Evolutionary conservation across 2,329 filamentous ascomycete species (phyloP), one percentile per base, ranked within the genome.

Genomic region (Diatrype stigma): DNA sequence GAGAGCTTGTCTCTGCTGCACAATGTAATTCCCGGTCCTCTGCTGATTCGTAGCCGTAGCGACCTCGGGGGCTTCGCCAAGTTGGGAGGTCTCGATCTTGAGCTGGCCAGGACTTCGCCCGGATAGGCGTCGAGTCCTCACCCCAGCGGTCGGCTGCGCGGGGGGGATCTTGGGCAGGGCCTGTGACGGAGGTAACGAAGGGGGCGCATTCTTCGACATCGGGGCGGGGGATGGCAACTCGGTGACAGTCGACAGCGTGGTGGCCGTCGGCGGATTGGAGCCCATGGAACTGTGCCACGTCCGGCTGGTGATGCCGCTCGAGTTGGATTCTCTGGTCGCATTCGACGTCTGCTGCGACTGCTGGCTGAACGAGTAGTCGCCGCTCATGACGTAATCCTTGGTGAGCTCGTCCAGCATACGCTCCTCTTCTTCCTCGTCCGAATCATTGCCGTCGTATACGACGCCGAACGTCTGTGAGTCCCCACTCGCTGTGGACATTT

Each of bases 391-490:
- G 67, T 91, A 93, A 48, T 88, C 90, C 56, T 82, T 84, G 0
- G 89, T 91, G 80, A 97, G 90, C 66, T 96, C 90, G 55, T 96
- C 93, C 46, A 96, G 70, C 48, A 91, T 79, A 32, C 85, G 79
- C 64, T 92, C 88, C 64, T 82, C 79, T 57, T 92, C 89, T 57
- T 92, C 89, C 50, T 91, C 86, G 2, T 84, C 83, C 0, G 81
- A 84, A 28, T 84, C 83, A 53, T 80, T 76, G 10, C 81, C 84
- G 19, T 84, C 77, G 58, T 87, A 85, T 52, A 83, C 82, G 28
- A 82, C 80, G 49, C 68, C 55, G 56, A 68, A 68, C 46, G 76
- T 71, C 57, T 81, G 80, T 47, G 78, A 72, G n/a, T 73, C 69
- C 16, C 67, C 59, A 38, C 56, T 57, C 35, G 71, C 62, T 37